A percentile compares a stretch with the other conserved stretches of the same genome.
Conservation (phyloP, 208 protist species). For the Leishmania aethiopica region DNA sequence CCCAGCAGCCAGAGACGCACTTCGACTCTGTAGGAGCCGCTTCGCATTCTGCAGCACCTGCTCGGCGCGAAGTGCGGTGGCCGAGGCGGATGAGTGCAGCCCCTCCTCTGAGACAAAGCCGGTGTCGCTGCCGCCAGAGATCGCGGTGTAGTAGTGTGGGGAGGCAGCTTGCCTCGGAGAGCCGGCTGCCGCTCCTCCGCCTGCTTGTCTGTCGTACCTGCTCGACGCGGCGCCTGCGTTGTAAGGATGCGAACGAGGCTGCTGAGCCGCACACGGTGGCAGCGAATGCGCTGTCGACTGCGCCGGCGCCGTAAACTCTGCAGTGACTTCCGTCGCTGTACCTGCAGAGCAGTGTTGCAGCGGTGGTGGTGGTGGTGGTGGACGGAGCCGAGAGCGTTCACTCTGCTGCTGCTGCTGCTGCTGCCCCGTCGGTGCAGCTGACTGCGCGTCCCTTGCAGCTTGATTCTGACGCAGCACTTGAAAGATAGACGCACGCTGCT, state of each 20-base stretch:
- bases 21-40: constrained; percentile 23
- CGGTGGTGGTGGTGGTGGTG: constrained; percentile 1
- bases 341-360: not conserved
- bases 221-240: not conserved
- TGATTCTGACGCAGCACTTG: constrained; percentile 15
- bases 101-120: no score
- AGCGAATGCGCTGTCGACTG: not conserved
- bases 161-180: not conserved
- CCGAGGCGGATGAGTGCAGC: not conserved
- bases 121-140: constrained; percentile 2
- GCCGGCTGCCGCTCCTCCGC: not conserved
- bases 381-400: not conserved
- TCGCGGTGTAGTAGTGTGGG: constrained; percentile 21
- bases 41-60: constrained; percentile 28
- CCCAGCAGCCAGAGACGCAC: not conserved
- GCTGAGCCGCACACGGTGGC: not conserved
- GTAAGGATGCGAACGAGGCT: not conserved
- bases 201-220: not conserved
- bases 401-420: constrained; percentile 2
- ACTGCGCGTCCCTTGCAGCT: not conserved
- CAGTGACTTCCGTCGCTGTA: no score
- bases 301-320: not conserved
- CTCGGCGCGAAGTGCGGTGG: constrained; percentile 14
- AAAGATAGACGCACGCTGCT: constrained; percentile 30
- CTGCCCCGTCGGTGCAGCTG: not conserved